These are phyloP conservation scores for Croton setiger DNA, from an alignment of 441 rosid species.

Conservation along the genomic window DNA sequence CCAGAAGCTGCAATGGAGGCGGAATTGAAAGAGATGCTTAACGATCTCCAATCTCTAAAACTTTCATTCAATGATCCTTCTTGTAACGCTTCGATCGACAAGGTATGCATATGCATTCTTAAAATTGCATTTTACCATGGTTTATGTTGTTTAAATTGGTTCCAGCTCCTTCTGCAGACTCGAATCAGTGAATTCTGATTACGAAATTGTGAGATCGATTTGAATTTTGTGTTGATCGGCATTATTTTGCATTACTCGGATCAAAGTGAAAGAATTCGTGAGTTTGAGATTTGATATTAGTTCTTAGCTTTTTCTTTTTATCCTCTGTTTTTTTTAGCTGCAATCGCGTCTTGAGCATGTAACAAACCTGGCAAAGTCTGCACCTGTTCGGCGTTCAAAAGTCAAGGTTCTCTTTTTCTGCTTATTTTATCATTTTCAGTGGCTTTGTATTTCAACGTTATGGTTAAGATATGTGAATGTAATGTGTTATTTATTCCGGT, in stretches of 20 bases:
- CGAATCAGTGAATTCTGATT: not conserved
- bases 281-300: not conserved
- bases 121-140: not conserved
- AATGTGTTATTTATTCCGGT: conserved; percentile 13
- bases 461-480: not conserved
- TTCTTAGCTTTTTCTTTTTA: not conserved
- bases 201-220: not conserved
- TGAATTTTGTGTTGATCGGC: conserved; percentile 9
- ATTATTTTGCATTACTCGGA: not conserved
- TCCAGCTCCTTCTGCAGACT: not conserved
- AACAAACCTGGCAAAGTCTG: conserved; percentile 45
- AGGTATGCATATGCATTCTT: conserved; percentile 30
- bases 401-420: conserved; percentile 53
- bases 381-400: conserved; percentile 61
- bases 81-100: conserved; percentile 42
- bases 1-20: conserved; percentile 53
- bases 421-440: not conserved
- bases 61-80: conserved; percentile 53
- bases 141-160: not conserved
- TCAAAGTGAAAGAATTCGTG: not conserved
- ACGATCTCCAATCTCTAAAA: conserved; percentile 57
- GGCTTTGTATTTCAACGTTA: not conserved
- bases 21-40: conserved; percentile 59
- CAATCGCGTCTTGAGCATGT: conserved; percentile 55
- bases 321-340: conserved; percentile 36